Evolutionary conservation across 768 basidiomycete genomes (phyloP).

Genomic region (Podaxis mareebaensis): DNA sequence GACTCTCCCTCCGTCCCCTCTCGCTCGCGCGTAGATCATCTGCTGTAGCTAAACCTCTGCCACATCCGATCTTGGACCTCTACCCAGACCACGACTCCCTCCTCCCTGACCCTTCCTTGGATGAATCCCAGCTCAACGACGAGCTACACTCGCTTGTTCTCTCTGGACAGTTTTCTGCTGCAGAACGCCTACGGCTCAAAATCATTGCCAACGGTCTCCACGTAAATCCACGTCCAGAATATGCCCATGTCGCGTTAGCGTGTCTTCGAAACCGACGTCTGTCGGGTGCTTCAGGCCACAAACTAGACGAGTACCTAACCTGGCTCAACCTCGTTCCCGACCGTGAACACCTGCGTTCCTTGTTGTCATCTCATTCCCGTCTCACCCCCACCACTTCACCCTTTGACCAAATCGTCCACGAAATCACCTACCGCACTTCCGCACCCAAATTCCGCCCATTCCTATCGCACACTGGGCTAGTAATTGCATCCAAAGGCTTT

Average conservation of each 20-base stretch:
- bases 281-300: background rate
- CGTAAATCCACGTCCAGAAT: background rate
- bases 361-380: background rate
- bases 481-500: constrained; percentile 3
- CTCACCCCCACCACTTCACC: background rate
- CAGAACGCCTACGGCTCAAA: constrained; percentile 10
- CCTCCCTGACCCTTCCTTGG: background rate
- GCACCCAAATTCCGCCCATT: background rate
- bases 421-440: background rate
- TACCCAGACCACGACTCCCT: background rate
- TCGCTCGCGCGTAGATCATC: background rate
- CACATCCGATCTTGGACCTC: background rate
- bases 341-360: background rate
- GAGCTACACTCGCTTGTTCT: background rate
- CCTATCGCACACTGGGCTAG: background rate
- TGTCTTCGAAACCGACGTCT: constrained; percentile 9
- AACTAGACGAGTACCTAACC: constrained; percentile 2
- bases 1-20: background rate
- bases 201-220: background rate
- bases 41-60: background rate
- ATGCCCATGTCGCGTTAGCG: background rate
- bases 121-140: constrained; percentile 1
- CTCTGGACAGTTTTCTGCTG: constrained; percentile 7
- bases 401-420: constrained; percentile 1
- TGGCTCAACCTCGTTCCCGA: constrained; percentile 8